Base-by-base conservation (phyloP, 139 green algal genomes). In the Penium margaritaceum region DNA sequence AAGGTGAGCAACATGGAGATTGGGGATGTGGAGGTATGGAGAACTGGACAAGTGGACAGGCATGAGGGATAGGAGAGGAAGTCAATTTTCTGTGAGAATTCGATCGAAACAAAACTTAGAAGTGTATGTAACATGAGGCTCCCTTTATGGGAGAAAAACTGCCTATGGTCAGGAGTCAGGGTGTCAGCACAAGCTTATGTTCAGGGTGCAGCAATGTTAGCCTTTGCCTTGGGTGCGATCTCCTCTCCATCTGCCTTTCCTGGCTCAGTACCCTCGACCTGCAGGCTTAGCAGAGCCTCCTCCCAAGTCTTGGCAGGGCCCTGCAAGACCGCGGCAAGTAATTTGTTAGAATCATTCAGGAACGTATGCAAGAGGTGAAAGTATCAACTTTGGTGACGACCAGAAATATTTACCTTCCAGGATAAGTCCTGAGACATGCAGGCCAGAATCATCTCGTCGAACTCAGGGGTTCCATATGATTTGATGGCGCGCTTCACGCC, bases 361-460 rank as follows among this genome's bases (percentile, higher is more conserved):
- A 51, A 12, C 12, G 41, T 51, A 12, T 51, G 41, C 41, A 51
- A 51, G 9, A 51, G 44, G 44, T 17, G 27, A 21, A 30, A 12
- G 27, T 55, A 21, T 17, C 19, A 55, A 55, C 5, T 55, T 3
- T 17, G 44, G 44, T 55, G 44, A 55, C 19, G 19, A 55, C 44
- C 12, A 21, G 41, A 32, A 58, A 27, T 14, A 5, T n/a, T 24
- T 35, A 81, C 83, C 17, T 83, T 64, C 94, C 94, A 99, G 12
- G 86, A 91, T 47, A 99, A 85, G 76, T 99, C 94, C 86, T 92
- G 89, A 83, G 81, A 72, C 82, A 99, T 99, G 88, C 88, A 92
- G 57, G 83, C 86, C 63, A 84, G 43, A 14, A 90, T 86, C 93
- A 99, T 97, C 62, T 90, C 78, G 32, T 76, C 57, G 78, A 88